Conservation (phyloP, 106 monocot genomes). For the Posidonia australis region DNA sequence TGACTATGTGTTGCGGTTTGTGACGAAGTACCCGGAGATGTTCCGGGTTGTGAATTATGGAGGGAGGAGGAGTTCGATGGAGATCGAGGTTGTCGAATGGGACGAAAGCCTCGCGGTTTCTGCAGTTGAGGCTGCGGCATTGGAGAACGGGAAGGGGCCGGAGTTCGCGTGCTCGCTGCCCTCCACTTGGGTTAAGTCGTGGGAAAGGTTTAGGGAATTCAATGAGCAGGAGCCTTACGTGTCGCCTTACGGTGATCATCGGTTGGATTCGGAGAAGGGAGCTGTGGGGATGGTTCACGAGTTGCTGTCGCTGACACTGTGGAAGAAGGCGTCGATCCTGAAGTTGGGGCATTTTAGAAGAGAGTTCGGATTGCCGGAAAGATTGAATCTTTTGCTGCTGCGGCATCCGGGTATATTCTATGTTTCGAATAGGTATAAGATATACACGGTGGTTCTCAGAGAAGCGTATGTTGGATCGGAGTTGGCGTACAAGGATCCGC, state of each 20-base stretch:
- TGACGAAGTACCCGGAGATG: conserved; percentile 33
- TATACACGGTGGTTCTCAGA: conserved; percentile 79
- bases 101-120: conserved; percentile 52
- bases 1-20: conserved; percentile 58
- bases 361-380: conserved; percentile 76
- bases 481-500: conserved; percentile 63
- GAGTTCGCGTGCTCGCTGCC: conserved; percentile 53
- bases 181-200: conserved; percentile 43
- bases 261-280: conserved; percentile 36
- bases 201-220: conserved; percentile 49
- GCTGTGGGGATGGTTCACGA: conserved; percentile 67
- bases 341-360: conserved; percentile 76
- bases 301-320: conserved; percentile 70
- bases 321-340: conserved; percentile 83
- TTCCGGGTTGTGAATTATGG: conserved; percentile 46
- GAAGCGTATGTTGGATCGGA: conserved; percentile 76
- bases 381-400: conserved; percentile 43
- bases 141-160: conserved; percentile 15
- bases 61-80: conserved; percentile 51
- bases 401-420: conserved; percentile 90
- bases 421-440: conserved; percentile 83
- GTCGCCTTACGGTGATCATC: conserved; percentile 44
- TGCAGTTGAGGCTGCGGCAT: conserved; percentile 27
- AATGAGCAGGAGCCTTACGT: conserved; percentile 43
- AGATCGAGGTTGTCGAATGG: conserved; percentile 71